Percentiles rank a stretch among this genome's conserved stretches.
Conservation (phyloP, 768 basidiomycete species). For the Leccinum variicolor region DNA sequence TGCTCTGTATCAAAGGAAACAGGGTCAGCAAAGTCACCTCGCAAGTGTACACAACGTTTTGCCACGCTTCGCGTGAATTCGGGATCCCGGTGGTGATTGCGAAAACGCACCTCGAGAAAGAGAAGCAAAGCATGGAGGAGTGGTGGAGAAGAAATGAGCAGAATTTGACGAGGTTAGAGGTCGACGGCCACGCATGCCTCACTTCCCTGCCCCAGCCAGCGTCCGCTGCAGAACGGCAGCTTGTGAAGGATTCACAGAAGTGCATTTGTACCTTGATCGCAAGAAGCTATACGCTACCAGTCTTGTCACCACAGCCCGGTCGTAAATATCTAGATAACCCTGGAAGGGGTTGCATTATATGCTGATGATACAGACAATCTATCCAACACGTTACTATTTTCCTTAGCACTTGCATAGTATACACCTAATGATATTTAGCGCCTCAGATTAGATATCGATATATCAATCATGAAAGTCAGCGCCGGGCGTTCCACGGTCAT, state of each 20-base stretch:
- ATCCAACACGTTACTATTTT: background rate
- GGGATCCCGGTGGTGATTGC: slow-evolving; percentile 36
- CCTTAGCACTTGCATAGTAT: too few species aligned
- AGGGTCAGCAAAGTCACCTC: slow-evolving; percentile 15
- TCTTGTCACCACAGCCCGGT: background rate
- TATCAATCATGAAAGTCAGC: background rate
- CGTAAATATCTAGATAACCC: slow-evolving; percentile 3
- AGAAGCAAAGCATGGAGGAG: slow-evolving; percentile 25
- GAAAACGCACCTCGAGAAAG: slow-evolving; percentile 36
- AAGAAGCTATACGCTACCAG: background rate
- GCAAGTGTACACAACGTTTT: slow-evolving; percentile 22
- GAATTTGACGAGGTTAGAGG: slow-evolving; percentile 18
- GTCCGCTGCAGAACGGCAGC: slow-evolving; percentile 1
- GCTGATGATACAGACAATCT: slow-evolving; percentile 10
- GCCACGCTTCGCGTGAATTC: slow-evolving; percentile 30
- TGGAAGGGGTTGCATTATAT: slow-evolving; percentile 10
- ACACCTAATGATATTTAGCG: too few species aligned
- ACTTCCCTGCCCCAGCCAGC: slow-evolving; percentile 19
- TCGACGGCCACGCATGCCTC: slow-evolving; percentile 31
- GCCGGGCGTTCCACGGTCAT: background rate
- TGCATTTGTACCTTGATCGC: slow-evolving; percentile 14
- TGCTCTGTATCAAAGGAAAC: slow-evolving; percentile 20
- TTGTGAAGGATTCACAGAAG: slow-evolving; percentile 5
- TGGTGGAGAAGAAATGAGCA: slow-evolving; percentile 31
- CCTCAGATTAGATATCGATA: background rate